Conservation (phyloP, 2,329 filamentous ascomycete genomes). For the Calcarisporium arbuscula region DNA sequence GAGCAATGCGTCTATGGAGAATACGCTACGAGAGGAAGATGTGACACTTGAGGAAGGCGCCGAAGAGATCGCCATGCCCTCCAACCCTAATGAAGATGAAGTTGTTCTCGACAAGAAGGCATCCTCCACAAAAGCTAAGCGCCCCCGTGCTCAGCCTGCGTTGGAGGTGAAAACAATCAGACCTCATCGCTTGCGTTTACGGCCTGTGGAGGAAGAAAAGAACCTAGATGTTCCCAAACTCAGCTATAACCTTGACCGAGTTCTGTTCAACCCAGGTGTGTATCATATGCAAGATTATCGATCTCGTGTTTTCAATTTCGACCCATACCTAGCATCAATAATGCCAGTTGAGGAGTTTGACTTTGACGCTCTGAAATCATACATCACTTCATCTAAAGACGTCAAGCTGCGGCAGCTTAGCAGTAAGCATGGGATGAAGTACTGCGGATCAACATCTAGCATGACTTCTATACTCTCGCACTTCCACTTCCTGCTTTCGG, state of each 20-base stretch:
- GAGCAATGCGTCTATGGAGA: background rate
- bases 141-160: conserved; percentile 1
- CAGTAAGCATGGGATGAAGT: conserved; percentile 62
- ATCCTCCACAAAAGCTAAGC: conserved; percentile 6
- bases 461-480: conserved; percentile 86
- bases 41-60: background rate
- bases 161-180: conserved; percentile 22
- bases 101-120: background rate
- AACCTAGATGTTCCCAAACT: conserved; percentile 49
- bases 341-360: conserved; percentile 94
- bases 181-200: conserved; percentile 18
- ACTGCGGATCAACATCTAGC: conserved; percentile 92
- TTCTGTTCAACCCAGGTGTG: conserved; percentile 92
- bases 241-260: conserved; percentile 72
- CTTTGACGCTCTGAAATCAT: conserved; percentile 77
- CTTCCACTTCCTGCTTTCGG: conserved; percentile 86
- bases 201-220: conserved; percentile 24
- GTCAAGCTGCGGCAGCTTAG: conserved; percentile 63
- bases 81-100: conserved; percentile 6
- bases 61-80: conserved; percentile 1
- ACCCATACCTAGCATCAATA: conserved; percentile 85
- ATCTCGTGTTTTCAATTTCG: conserved; percentile 90
- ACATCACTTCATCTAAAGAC: conserved; percentile 89
- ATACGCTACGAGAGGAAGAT: background rate
- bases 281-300: conserved; percentile 86